Evolutionary conservation across 768 basidiomycete species (phyloP), one percentile per base, ranked within the genome.

Genomic region (Tylopilus cervinicoccineus): DNA sequence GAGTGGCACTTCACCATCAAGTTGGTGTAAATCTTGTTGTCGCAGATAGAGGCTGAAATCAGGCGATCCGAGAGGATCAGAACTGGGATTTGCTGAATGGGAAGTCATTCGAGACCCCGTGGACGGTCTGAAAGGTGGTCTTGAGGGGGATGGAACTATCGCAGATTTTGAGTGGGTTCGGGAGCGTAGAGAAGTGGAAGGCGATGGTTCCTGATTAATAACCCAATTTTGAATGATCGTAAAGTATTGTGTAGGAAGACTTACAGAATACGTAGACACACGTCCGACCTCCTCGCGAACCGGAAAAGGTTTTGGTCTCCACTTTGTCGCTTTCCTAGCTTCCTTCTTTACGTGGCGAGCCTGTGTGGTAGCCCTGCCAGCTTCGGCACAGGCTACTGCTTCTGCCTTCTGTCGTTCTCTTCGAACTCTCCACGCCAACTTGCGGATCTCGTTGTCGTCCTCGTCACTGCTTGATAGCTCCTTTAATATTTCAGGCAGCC

Each of bases 381-480:
- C 54, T 26, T 57, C 50, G 10, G 55, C 59, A 46, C 51, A 57
- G 5, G 51, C 55, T 7, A 38, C 48, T 10, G 55, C 50, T 22
- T 61, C 56, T 10, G 43, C 56, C 33, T 56, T 67, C 52, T 54
- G 64, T 36, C 62, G 52, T 40, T 63, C 56, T 43, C 56, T 69
- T 32, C 63, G 69, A 16, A 62, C 66, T 49, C 65, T 72, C 43
- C 56, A 70, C 10, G 64, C 63, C 6, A 72, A 52, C 11, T 53
- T 63, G 7, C 57, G 58, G 44, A 70, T 57, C 24, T 68, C 57
- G 7, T 65, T 63, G 22, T 67, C 68, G 11, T 74, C 75, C 11
- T 73, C 72, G 14, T 77, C 77, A n/a, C 70, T 72, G 36, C 67
- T 70, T 13, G 72, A 59, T 20, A 71, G 45, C 22, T 58, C 69